These are phyloP conservation scores for Kwoniella bestiolae DNA, from an alignment of 768 basidiomycete genomes.

Conservation along the genomic window DNA sequence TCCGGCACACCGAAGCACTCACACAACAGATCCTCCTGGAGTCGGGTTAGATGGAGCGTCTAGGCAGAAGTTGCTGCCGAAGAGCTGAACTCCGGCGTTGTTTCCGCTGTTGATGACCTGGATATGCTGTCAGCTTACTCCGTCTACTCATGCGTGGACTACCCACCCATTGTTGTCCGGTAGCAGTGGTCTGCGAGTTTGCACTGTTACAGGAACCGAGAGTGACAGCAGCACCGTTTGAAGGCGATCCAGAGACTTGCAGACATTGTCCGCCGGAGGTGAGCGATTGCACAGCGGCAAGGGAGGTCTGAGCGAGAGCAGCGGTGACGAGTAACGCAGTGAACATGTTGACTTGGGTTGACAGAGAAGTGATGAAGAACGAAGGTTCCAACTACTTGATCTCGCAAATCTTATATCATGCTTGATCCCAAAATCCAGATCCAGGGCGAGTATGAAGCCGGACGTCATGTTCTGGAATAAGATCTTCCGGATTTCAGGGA, in stretches of 20 bases:
- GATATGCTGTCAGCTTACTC: neutral
- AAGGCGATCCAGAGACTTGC: conserved; percentile 26
- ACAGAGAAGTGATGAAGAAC: neutral
- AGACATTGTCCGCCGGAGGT: conserved; percentile 30
- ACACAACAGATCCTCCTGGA: conserved; percentile 17
- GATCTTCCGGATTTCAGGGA: neutral
- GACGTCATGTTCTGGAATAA: neutral
- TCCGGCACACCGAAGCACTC: conserved; percentile 1
- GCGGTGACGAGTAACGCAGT: conserved; percentile 18
- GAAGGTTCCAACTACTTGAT: neutral
- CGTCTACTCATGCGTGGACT: neutral
- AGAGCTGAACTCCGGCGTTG: conserved; percentile 36
- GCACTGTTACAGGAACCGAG: conserved; percentile 26
- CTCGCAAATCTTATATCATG: neutral
- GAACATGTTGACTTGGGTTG: conserved; percentile 8
- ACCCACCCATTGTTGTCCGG: conserved; percentile 40
- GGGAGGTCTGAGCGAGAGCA: conserved; percentile 18
- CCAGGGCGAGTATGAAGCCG: neutral
- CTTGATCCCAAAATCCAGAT: neutral
- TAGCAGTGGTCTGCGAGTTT: conserved; percentile 26
- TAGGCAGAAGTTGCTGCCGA: conserved; percentile 33
- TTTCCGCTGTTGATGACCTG: conserved; percentile 32
- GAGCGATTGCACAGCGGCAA: conserved; percentile 31
- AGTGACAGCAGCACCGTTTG: conserved; percentile 20
- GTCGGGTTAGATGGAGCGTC: conserved; percentile 27